Base-by-base conservation (phyloP, 1,284 basidiomycete species). In the Fomitopsis palustris region DNA sequence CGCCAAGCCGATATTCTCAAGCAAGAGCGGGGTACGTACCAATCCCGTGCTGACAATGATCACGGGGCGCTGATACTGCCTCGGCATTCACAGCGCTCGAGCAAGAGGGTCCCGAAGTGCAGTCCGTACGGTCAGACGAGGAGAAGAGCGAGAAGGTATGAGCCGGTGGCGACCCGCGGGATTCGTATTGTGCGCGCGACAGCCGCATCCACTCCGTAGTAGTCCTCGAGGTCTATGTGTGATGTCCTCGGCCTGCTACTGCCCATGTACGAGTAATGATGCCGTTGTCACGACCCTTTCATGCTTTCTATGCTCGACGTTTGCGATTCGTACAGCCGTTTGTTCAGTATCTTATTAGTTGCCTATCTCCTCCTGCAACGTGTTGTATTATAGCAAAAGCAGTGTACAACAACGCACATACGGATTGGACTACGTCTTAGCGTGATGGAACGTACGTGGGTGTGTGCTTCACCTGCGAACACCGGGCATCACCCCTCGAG, bases 1-100 rank as follows among this genome's bases (percentile, higher is more conserved):
- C 82, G 88, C 57, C 75, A 77, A 53, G 81, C 77, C 3, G 77
- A 85, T 58, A 85, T 90, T 61, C 73, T 73, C 51, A 75, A 71
- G 63, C 75, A 77, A 41, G 77, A 81, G 64, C 75, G 69, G 57
- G 78, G 79, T 77, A 53, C 57, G 67, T 61, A 16, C 3, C 37
- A 9, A 19, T 38, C 53, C 9, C 10, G 21, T 35, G 7, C 27
- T 49, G 9, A 35, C 35, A 10, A 49, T 37, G 8, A 12, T 39
- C 10, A 21, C 8, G 45, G 27, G 35, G 54, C 29, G 23, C 58
- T 59, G 21, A 59, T 35, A 37, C 35, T 37, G 35, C 35, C 3
- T n/a, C 27, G 19, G 7, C 35, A 25, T 60, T 47, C n/a, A 12
- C 54, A 68, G 67, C 45, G n/a, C 52, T 65, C 38, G 67, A 68